Percentiles rank a stretch among this genome's conserved stretches.
Evolutionary conservation across 768 basidiomycete species (phyloP).

Genomic region (Nidularia pulvinata): DNA sequence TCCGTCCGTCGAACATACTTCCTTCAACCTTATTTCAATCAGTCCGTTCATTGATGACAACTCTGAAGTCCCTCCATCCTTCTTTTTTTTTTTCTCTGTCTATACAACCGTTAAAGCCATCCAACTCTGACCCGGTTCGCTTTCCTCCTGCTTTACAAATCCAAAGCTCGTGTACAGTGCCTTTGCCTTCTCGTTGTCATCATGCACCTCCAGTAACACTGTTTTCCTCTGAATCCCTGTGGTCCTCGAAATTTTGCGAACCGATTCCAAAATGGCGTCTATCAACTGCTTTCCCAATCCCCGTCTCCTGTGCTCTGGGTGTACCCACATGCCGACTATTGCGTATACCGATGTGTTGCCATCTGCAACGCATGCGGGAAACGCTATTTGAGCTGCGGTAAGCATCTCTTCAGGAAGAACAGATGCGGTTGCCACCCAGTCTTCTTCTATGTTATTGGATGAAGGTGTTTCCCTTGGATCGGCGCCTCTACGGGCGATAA

Average conservation of each 20-base stretch:
- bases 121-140: background rate
- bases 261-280: background rate
- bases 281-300: constrained; percentile 11
- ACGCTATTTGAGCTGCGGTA: background rate
- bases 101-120: background rate
- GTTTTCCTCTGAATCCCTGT: constrained; percentile 3
- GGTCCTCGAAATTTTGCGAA: constrained; percentile 4
- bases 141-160: constrained; percentile 6
- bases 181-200: constrained; percentile 11
- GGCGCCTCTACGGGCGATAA: background rate
- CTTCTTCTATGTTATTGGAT: background rate
- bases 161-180: constrained; percentile 14
- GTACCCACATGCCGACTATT: constrained; percentile 18
- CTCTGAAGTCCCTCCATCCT: no score
- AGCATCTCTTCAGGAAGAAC: background rate
- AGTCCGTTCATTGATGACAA: no score
- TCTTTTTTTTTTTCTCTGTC: background rate
- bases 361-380: constrained; percentile 1
- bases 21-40: no score
- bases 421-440: background rate
- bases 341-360: constrained; percentile 3
- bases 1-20: no score
- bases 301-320: constrained; percentile 15
- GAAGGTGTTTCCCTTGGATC: no score
- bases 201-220: constrained; percentile 13